Evolutionary conservation across 176 grass and related monocot genomes (phyloP).

Genomic region (Oryza glaberrima): DNA sequence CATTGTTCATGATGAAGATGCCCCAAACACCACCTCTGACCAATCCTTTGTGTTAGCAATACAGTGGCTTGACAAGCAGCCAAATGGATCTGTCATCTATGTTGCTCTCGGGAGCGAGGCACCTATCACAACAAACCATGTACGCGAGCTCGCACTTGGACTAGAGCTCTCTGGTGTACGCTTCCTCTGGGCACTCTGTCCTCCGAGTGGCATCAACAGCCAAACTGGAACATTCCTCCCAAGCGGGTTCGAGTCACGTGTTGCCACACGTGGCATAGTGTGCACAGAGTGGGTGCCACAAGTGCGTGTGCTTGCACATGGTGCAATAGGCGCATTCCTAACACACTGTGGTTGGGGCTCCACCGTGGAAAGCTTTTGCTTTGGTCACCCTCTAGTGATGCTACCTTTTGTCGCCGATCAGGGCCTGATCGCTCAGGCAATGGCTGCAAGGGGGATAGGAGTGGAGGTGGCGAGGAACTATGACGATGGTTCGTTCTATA

Average conservation of each 20-base stretch:
- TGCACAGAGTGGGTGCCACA: slow-evolving; percentile 34
- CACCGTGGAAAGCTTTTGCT: slow-evolving; percentile 38
- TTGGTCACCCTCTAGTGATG: slow-evolving; percentile 50
- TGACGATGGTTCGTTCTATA: too few relatives aligned
- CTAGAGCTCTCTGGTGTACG: slow-evolving; percentile 35
- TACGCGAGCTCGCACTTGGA: slow-evolving; percentile 37
- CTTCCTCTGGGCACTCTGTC: slow-evolving; percentile 55
- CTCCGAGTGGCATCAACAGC: background rate
- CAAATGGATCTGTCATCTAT: slow-evolving; percentile 23
- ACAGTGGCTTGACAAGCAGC: slow-evolving; percentile 44
- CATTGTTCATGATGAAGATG: background rate
- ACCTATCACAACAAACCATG: background rate
- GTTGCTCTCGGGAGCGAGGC: slow-evolving; percentile 56
- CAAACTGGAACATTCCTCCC: background rate
- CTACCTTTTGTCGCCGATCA: slow-evolving; percentile 42
- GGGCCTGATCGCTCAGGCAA: slow-evolving; percentile 21
- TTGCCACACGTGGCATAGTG: background rate
- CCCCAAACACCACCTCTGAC: background rate
- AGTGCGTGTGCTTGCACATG: slow-evolving; percentile 44
- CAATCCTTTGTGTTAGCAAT: background rate
- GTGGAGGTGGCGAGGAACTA: slow-evolving; percentile 35
- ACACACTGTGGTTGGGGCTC: slow-evolving; percentile 55
- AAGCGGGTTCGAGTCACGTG: slow-evolving; percentile 27
- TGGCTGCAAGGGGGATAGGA: slow-evolving; percentile 26
- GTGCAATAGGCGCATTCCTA: slow-evolving; percentile 44